Evolutionary conservation across 331 rosid genomes (phyloP), one percentile per base, ranked within the genome.

Genomic region (Malus hybrid): DNA sequence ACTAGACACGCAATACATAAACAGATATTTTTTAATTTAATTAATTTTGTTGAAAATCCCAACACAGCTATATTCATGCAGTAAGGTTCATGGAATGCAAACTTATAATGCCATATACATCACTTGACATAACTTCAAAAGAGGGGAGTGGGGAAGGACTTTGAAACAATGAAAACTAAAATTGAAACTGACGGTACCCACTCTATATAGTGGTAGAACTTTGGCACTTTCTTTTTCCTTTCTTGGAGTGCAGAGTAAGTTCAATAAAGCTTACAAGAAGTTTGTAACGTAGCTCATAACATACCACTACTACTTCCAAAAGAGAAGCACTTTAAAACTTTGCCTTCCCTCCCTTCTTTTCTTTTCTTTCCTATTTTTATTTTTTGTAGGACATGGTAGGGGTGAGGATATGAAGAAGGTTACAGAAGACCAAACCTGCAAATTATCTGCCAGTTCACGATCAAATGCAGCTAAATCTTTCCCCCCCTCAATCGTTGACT

Each of bases 361-460:
- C 13, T 42, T 42, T 59, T 36, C 52, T 72, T 50, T 72, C 19
- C 68, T 19, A 1, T 22, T 59, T 20, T 65, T 36, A 5, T 6
- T 2, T 36, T 66, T 15, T 42, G 39, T 18, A 28, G 44, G 69
- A 73, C 31, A 42, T 4, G 24, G 32, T 5, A 5, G 71, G 68
- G 14, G n/a, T 31, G 39, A 50, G 22, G n/a, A 44, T 22, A 50
- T 59, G 62, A 61, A 7, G 60, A 19, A 52, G 48, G 67, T 55
- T 18, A 32, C 31, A 76, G 63, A 52, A 60, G 69, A 76, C 24
- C 86, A 73, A 82, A 95, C 99, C 99, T 95, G 99, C 77, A 95
- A 79, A 83, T 66, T 84, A 80, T 92, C 99, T 73, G 92, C 84
- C 33, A 88, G 48, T 73, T 89, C 98, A 52, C 89, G 89, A 74